Evolutionary conservation across 2,329 filamentous ascomycete genomes (phyloP), one percentile per base, ranked within the genome.

Genomic region (Neurospora sp.): DNA sequence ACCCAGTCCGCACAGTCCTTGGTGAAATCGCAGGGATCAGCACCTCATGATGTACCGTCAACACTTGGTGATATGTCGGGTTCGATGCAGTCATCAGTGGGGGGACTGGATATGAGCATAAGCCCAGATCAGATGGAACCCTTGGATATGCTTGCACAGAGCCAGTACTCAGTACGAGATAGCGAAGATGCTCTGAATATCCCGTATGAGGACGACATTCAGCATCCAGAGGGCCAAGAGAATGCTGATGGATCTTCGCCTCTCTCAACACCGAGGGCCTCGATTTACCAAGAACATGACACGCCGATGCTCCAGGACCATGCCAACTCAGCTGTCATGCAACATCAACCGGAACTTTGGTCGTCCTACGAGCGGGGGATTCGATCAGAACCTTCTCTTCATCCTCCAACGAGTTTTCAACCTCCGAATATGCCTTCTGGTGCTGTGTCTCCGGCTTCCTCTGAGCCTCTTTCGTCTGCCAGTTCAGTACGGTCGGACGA

Each of bases 1-100:
- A 86, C 87, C 4, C 85, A 88, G 1, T 86, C 87, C 1, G 80
- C 87, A 73, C 84, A 85, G 6, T 90, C 88, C 1, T 88, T 89
- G 2, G 79, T 81, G 6, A 62, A 62, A 62, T 33, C 52, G 6
- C 52, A 33, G 4, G 52, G 15, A 62, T 17, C 52, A 36, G 52
- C 15, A 62, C 23, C 52, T 10, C 28, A 36, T 62, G 52, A 62
- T 62, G 52, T n/a, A 62, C 52, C 52, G 15, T 36, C 52, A 62
- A 33, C 28, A 62, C 28, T 62, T n/a, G 15, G 6, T 8, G 52
- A 62, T 36, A 62, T 62, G 52, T 62, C 28, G 15, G 12, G 52
- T 6, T 62, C 52, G 23, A 62, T 62, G 52, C 52, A 33, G 52
- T 62, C 28, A 62, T 62, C 71, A 17, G 57, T 40, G 15, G 67